Base-by-base conservation (phyloP, 2,329 filamentous ascomycete genomes). In the Trichoderma oligosporum region DNA sequence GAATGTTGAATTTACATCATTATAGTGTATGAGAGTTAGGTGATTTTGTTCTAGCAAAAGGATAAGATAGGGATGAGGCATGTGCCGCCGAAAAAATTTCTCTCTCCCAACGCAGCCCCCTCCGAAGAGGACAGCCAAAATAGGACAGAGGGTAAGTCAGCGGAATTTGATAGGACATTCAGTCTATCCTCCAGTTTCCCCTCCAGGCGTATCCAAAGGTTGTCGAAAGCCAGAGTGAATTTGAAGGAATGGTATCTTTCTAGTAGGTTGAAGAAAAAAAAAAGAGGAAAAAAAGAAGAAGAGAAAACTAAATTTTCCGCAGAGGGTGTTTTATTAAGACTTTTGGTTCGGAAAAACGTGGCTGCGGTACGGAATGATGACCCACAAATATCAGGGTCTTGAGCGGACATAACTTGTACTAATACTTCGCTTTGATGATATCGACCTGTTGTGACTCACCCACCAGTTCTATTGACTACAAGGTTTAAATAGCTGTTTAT, bases 111-210 rank as follows among this genome's bases (percentile, higher is more conserved):
- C 59, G 68, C 67, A 69, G 48, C 56, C 48, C 54, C 61, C 48
- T 57, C 61, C 60, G 57, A 58, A 64, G 63, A 63, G 63, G 65
- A 58, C 63, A 66, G n/a, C n/a, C 71, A 73, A 72, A 55, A 68
- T 66, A 73, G 73, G 70, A 67, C 74, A 77, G 72, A 77, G 71
- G 76, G 77, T 78, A 79, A 80, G 77, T 73, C 72, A 70, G 70
- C 73, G 75, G 71, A 62, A 58, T 31, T 31, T n/a, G 27, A 31
- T 6, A 31, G 11, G 6, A 42, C 67, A 57, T 77, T 71, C 57
- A 65, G n/a, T 85, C 84, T 88, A 67, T 84, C 84, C 83, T 83
- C 79, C 83, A 81, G 75, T 87, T 87, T 87, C 85, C 85, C 85
- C 83, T 87, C 84, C 80, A 77, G 71, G 63, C 61, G 68, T 76